Base-by-base conservation (phyloP, 192 early-diverging fungal species). In the Rhizophagus clarus region DNA sequence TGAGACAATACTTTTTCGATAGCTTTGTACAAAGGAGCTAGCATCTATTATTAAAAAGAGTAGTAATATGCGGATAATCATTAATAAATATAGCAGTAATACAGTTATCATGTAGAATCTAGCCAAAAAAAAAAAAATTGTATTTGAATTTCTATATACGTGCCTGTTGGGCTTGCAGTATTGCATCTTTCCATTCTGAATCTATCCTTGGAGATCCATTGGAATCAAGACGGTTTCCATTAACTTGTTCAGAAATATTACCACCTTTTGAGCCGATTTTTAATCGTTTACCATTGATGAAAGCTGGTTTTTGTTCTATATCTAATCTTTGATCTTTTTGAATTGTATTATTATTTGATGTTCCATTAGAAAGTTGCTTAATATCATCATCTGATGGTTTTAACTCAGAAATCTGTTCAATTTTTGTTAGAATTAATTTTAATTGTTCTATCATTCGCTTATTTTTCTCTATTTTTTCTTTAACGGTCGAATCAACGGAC, bases 391-490 rank as follows among this genome's bases (percentile, higher is more conserved):
- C 60, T 37, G 37, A 40, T 40, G 22, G 56, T 26, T 26, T 8
- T 4, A 63, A 17, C 20, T 62, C 45, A 10, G n/a, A 17, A 32
- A 76, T 11, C 9, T 76, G 34, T 17, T 62, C 29, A 15, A 76
- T 76, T 40, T 37, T 26, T 26, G 5, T 15, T 32, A 63, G 28
- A 24, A 29, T 83, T 34, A 76, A 85, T 56, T 81, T 85, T 4
- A 90, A 61, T 17, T 82, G 77, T 28, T 89, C 87, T 4, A 87
- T 72, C 87, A 90, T 88, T 8, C 88, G 82, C 1, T 42, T 31
- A 62, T 90, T 86, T 60, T 90, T 90, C 8, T 83, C 83, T 9
- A 80, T 72, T 74, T 84, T 84, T 51, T 90, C 87, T 2, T 83
- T 73, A 42, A 80, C 75, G 31, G 80, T 83, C 0, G 88, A 89